These are phyloP conservation scores for Aspergillus chevalieri DNA, from an alignment of 2,329 filamentous ascomycete genomes.

Conservation along the genomic window DNA sequence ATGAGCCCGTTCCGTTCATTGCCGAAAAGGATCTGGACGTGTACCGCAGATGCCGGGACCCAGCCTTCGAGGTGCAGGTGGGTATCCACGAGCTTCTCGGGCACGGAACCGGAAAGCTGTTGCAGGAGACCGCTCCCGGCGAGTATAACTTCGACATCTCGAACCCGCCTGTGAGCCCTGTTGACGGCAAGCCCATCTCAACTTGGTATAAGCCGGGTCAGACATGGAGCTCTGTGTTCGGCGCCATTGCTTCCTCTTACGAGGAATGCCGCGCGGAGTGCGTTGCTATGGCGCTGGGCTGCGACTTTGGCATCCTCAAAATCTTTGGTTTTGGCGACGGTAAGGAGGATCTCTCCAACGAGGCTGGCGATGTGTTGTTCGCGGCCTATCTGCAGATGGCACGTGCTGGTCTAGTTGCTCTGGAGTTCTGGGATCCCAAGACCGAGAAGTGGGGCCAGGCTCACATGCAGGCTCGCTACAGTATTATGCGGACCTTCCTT, in stretches of 20 bases:
- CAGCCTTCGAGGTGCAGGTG: conserved; percentile 90
- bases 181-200: conserved; percentile 69
- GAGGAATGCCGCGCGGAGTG: conserved; percentile 94
- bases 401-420: conserved; percentile 75
- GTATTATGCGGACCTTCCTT: conserved; percentile 70
- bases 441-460: conserved; percentile 86
- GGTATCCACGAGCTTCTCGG: conserved; percentile 85
- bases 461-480: conserved; percentile 87
- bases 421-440: conserved; percentile 95
- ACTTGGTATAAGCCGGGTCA: conserved; percentile 93
- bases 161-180: conserved; percentile 73
- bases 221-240: conserved; percentile 91
- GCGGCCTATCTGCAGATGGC: conserved; percentile 90
- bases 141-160: conserved; percentile 81
- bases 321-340: conserved; percentile 91
- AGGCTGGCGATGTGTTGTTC: conserved; percentile 83
- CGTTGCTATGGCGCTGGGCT: conserved; percentile 84
- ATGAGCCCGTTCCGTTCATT: conserved; percentile 91
- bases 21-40: conserved; percentile 67
- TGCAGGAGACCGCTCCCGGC: conserved; percentile 79
- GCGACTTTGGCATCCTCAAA: conserved; percentile 79
- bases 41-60: conserved; percentile 76
- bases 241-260: conserved; percentile 77
- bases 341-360: conserved; percentile 61
- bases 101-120: conserved; percentile 86